These are phyloP conservation scores for Filosporella fistucella DNA, from an alignment of 495 filamentous ascomycete species.

Conservation along the genomic window DNA sequence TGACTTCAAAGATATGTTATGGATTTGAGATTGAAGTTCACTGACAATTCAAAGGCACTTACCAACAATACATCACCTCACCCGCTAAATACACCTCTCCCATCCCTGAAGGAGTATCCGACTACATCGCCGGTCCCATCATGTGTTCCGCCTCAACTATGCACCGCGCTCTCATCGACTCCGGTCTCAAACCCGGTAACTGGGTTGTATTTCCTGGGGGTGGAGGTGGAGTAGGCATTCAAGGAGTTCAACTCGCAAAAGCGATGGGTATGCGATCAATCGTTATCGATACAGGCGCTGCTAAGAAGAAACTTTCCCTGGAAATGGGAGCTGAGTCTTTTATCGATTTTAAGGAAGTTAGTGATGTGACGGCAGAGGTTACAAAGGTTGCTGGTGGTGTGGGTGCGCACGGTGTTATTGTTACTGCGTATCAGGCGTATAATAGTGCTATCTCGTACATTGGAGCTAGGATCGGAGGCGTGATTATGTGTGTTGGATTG, in stretches of 20 bases:
- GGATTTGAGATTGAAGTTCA: conserved; percentile 34
- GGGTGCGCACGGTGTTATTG: conserved; percentile 17
- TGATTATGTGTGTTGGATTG: conserved; percentile 14
- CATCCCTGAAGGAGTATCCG: conserved; percentile 38
- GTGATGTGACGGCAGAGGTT: conserved; percentile 12
- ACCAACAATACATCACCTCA: conserved; percentile 34
- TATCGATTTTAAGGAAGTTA: conserved; percentile 29
- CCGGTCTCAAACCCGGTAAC: conserved; percentile 31
- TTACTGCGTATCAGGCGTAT: conserved; percentile 15
- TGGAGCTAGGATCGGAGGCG: conserved; percentile 10
- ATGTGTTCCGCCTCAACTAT: conserved; percentile 41
- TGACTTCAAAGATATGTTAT: too few species aligned
- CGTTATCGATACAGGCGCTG: conserved; percentile 32
- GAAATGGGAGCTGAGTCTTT: conserved; percentile 33
- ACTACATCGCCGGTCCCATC: conserved; percentile 38
- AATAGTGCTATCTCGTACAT: conserved; percentile 1
- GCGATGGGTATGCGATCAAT: conserved; percentile 35
- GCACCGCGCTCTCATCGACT: conserved; percentile 34
- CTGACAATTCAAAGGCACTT: conserved; percentile 22
- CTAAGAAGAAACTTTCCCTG: conserved; percentile 28
- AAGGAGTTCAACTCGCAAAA: conserved; percentile 26
- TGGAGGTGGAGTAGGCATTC: conserved; percentile 17
- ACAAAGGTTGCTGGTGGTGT: conserved; percentile 12
- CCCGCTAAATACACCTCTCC: conserved; percentile 36
- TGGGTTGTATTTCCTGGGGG: conserved; percentile 42